Evolutionary conservation across 2,329 filamentous ascomycete genomes (phyloP), one percentile per base, ranked within the genome.

Genomic region (Clarireedia homoeocarpa): DNA sequence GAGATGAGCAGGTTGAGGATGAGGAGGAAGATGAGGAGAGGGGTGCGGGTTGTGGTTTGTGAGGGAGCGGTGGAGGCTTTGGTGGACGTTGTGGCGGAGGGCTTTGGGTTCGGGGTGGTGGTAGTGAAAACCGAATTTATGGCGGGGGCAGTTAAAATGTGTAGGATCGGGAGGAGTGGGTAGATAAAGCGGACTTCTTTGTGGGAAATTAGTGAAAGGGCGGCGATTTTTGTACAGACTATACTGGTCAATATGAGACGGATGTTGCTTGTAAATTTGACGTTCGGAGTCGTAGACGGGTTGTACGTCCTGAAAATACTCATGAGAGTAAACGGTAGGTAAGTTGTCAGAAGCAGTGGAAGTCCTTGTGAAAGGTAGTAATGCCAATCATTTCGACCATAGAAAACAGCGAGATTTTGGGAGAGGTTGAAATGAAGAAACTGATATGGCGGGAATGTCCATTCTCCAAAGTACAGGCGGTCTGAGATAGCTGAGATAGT

Each of bases 171-270:
- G 1, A 97, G 79, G 17, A 99, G 79, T 1, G 94, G 92, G 66
- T 95, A 96, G 63, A 97, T 88, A 75, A 99, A 99, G 66, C 94
- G 89, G 64, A 96, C 89, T 77, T 99, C 94, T 71, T 99, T 99
- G 74, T 99, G 94, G 1, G 90, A 84, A 62, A 97, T 88, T 48
- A 88, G 68, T 1, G 89, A 95, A 36, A 97, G 78, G 2, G 76
- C 71, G 1, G 73, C 69, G 9, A 88, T 73, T 56, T 85, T 77
- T 6, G 82, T 75, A 60, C 36, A 44, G 36, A 85, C 75, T 6
- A 81, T 74, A 91, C 73, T 38, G 79, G 77, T 54, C 12, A 69
- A 47, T 10, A 64, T 55, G 45, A 76, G 77, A 51, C 76, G 73
- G 12, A 79, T 73, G 55, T 74, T 57, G 51, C 6, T 34, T 14